Conservation (phyloP, 495 filamentous ascomycete genomes). For the Penicillium riverlandense region DNA sequence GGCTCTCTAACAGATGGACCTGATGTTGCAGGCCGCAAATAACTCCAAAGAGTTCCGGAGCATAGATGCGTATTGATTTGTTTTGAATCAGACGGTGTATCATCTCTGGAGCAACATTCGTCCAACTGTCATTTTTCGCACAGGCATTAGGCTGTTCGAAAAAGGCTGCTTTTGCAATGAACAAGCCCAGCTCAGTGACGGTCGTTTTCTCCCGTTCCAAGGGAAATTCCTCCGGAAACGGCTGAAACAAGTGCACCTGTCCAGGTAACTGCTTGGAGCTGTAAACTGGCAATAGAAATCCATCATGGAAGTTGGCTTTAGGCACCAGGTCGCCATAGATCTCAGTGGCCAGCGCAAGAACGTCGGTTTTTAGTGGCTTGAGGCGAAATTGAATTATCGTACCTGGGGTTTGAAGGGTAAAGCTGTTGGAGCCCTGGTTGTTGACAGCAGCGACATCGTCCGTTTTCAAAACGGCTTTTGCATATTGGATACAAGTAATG, state of each 20-base stretch:
- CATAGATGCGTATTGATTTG: no score
- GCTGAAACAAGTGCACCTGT: constrained; percentile 1
- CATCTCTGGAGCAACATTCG: no score
- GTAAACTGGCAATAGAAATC: not conserved
- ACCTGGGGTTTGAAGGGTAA: not conserved
- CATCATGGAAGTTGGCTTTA: not conserved
- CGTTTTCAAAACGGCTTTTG: no score
- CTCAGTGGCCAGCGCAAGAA: not conserved
- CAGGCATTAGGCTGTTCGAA: no score
- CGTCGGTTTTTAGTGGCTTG: not conserved
- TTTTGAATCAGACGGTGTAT: no score
- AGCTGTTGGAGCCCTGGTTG: not conserved
- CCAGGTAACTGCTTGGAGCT: not conserved
- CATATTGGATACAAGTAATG: no score
- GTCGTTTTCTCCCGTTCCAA: not conserved
- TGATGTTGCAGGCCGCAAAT: no score
- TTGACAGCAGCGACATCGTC: not conserved
- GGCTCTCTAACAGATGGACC: no score
- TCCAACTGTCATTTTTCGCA: no score
- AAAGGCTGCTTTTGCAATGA: no score
- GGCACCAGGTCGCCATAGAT: not conserved
- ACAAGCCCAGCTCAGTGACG: no score
- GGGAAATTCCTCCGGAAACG: not conserved
- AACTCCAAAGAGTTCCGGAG: no score
- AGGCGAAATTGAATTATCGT: not conserved